phyloP scores from a whole-genome alignment of 2,329 filamentous ascomycete species.

The Clarireedia sp. region DNA sequence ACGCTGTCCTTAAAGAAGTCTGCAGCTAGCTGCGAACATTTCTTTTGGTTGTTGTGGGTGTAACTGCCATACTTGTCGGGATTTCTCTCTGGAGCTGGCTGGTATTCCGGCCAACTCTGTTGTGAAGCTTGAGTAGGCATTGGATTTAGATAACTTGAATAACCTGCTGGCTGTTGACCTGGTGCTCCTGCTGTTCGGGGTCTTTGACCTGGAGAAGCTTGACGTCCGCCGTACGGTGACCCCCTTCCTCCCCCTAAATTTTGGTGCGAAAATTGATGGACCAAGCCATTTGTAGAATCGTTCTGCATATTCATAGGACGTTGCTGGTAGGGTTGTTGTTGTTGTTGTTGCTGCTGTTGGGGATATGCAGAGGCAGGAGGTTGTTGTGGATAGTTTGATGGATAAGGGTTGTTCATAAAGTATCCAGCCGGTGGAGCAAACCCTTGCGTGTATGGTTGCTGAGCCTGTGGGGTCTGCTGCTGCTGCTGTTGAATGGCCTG shows the following conservation, averaged over 20 bases:
- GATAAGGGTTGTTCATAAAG: slow-evolving; percentile 49
- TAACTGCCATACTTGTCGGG: slow-evolving; percentile 66
- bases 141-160: slow-evolving; percentile 60
- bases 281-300: slow-evolving; percentile 82
- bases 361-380: slow-evolving; percentile 42
- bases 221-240: slow-evolving; percentile 61
- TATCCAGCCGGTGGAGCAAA: slow-evolving; percentile 43
- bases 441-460: slow-evolving; percentile 36
- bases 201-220: slow-evolving; percentile 60
- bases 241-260: slow-evolving; percentile 72
- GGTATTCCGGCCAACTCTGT: slow-evolving; percentile 59
- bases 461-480: slow-evolving; percentile 31
- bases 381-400: slow-evolving; percentile 42
- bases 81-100: slow-evolving; percentile 75
- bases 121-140: slow-evolving; percentile 52
- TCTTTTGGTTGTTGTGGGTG: slow-evolving; percentile 63
- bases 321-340: slow-evolving; percentile 39
- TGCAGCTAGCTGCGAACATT: slow-evolving; percentile 62
- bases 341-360: slow-evolving; percentile 43
- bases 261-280: slow-evolving; percentile 95
- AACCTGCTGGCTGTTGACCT: slow-evolving; percentile 46
- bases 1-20: slow-evolving; percentile 99
- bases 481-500: slow-evolving; percentile 32
- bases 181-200: slow-evolving; percentile 75
- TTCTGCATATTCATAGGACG: slow-evolving; percentile 52